phyloP scores from a whole-genome alignment of 352 stramenopile species.

The Peronospora belbahrii region DNA sequence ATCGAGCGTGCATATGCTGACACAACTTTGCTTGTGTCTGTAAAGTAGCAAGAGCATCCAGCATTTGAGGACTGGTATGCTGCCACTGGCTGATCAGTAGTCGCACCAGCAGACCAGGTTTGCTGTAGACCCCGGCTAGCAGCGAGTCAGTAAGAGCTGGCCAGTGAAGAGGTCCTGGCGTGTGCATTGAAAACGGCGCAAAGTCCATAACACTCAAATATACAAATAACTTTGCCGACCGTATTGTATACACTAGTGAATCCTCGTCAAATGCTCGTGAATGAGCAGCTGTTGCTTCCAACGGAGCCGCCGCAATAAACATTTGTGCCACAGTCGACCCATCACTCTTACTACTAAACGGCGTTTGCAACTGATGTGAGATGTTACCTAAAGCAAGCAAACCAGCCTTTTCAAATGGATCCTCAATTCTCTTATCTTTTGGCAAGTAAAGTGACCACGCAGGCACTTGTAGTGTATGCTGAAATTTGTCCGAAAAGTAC shows the following conservation, averaged over 20 bases:
- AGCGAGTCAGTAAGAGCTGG: slow-evolving; percentile 57
- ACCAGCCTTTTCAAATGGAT: slow-evolving; percentile 46
- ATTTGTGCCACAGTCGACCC: slow-evolving; percentile 19
- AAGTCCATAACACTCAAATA: slow-evolving; percentile 84
- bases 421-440: slow-evolving; percentile 15
- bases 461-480: slow-evolving; percentile 47
- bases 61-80: slow-evolving; percentile 52
- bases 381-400: slow-evolving; percentile 44
- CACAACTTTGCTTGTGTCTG: slow-evolving; percentile 45
- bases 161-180: slow-evolving; percentile 51
- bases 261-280: slow-evolving; percentile 65
- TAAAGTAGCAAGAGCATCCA: slow-evolving; percentile 36
- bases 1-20: slow-evolving; percentile 26
- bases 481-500: slow-evolving; percentile 56
- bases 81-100: slow-evolving; percentile 78
- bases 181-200: slow-evolving; percentile 61
- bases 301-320: slow-evolving; percentile 57
- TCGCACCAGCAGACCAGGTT: slow-evolving; percentile 38
- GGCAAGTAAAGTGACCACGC: slow-evolving; percentile 51
- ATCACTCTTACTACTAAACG: slow-evolving; percentile 5
- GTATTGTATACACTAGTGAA: slow-evolving; percentile 66
- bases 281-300: slow-evolving; percentile 42
- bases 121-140: slow-evolving; percentile 47
- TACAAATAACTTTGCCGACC: slow-evolving; percentile 39
- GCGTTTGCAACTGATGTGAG: slow-evolving; percentile 37